Conservation (phyloP, 2,329 filamentous ascomycete genomes). For the Aschersonia sp. region DNA sequence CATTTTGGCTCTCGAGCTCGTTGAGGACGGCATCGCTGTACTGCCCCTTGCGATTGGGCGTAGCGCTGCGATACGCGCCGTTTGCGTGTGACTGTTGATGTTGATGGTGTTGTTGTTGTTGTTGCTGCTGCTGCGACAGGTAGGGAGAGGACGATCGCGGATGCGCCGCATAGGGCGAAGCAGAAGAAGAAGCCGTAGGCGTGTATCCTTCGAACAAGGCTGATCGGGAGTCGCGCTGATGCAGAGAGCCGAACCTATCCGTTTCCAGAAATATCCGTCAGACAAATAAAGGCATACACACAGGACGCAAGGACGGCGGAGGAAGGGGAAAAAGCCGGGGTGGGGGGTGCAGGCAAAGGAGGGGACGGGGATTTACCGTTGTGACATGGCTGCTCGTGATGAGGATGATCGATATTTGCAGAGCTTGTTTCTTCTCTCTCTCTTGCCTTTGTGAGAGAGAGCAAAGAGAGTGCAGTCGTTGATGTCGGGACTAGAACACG, state of each 20-base stretch:
- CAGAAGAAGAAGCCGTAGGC: no score
- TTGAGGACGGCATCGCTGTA: slow-evolving; percentile 86
- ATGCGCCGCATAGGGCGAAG: no score
- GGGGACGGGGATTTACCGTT: slow-evolving; percentile 12
- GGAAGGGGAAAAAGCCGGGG: no score
- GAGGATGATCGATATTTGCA: slow-evolving; percentile 3
- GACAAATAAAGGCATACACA: no score
- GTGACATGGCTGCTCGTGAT: slow-evolving; percentile 11
- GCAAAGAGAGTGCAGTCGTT: no score
- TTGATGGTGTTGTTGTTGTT: no score
- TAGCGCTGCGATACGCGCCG: slow-evolving; percentile 44
- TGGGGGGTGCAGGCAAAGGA: not conserved
- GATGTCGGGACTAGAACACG: no score
- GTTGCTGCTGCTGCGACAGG: no score
- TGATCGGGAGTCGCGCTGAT: slow-evolving; percentile 59
- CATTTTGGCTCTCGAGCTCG: slow-evolving; percentile 92
- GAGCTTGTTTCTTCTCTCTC: not conserved
- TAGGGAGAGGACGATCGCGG: no score
- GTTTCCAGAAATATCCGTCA: no score
- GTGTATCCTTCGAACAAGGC: slow-evolving; percentile 61
- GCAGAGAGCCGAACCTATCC: slow-evolving; percentile 48
- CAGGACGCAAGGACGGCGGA: no score
- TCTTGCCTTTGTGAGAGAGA: no score
- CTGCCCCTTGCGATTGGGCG: slow-evolving; percentile 68
- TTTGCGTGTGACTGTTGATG: not conserved